Conservation (phyloP, 768 basidiomycete species). For the Suillus subluteus region DNA sequence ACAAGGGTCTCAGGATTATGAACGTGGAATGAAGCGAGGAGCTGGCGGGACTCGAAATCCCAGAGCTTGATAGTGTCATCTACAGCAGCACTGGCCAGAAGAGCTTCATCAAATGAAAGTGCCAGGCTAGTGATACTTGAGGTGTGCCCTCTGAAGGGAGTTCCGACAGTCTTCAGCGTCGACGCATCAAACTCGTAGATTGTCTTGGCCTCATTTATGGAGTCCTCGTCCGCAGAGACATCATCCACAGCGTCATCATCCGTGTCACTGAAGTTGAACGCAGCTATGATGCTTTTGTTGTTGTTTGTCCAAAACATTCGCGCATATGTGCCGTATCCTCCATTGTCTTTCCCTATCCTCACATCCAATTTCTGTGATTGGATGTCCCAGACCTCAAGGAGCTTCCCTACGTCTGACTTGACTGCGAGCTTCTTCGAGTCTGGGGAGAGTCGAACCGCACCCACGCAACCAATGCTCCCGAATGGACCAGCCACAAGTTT, state of each 20-base stretch:
- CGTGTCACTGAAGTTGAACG: too few species aligned
- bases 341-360: too few species aligned
- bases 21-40: background rate
- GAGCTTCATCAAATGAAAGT: background rate
- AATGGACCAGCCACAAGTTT: background rate
- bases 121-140: accelerated
- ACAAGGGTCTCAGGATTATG: accelerated
- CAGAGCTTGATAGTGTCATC: background rate
- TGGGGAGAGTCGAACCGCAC: background rate
- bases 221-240: too few species aligned
- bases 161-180: background rate
- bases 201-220: too few species aligned
- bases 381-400: background rate
- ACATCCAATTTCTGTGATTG: background rate
- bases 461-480: accelerated
- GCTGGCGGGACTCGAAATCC: background rate
- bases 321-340: background rate
- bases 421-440: background rate
- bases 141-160: background rate
- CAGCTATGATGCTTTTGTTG: background rate
- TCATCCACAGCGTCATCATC: too few species aligned
- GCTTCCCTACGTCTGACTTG: accelerated
- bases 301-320: background rate
- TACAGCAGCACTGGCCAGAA: accelerated
- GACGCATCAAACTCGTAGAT: too few species aligned